Percentiles rank a stretch among this genome's conserved stretches.
Conservation (phyloP, 805 yeast genomes). For the Lachancea mirantina region DNA sequence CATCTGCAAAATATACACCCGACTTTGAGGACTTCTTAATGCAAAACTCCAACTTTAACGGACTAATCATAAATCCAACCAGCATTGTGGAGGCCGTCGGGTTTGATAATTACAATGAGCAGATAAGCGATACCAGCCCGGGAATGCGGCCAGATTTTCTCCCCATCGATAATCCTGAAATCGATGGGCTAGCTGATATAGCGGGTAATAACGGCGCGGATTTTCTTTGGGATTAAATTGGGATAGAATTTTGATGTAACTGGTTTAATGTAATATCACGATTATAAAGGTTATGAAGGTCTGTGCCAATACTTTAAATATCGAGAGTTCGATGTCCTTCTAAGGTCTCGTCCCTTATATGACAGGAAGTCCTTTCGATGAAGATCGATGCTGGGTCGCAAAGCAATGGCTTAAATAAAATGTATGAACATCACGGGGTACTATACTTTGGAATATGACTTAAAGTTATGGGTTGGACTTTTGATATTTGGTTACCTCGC, state of each 20-base stretch:
- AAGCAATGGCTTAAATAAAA: too few relatives aligned
- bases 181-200: constrained; percentile 24
- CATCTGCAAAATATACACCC: constrained; percentile 21
- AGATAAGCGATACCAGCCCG: constrained; percentile 10
- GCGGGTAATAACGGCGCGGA: constrained; percentile 14
- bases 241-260: constrained; percentile 17
- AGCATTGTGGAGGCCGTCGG: constrained; percentile 29
- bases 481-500: too few relatives aligned
- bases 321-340: background rate
- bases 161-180: constrained; percentile 24
- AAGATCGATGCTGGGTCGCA: too few relatives aligned
- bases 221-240: constrained; percentile 25
- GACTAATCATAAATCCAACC: constrained; percentile 27
- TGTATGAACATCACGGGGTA: too few relatives aligned
- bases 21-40: constrained; percentile 31
- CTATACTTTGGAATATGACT: too few relatives aligned
- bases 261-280: constrained; percentile 1
- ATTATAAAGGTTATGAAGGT: too few relatives aligned
- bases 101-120: constrained; percentile 16
- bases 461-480: too few relatives aligned
- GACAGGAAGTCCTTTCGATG: too few relatives aligned
- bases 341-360: too few relatives aligned
- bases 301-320: background rate
- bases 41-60: constrained; percentile 27
- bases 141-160: constrained; percentile 20